Base-by-base conservation (phyloP, 345 rosid species). In the Arabis alpina region DNA sequence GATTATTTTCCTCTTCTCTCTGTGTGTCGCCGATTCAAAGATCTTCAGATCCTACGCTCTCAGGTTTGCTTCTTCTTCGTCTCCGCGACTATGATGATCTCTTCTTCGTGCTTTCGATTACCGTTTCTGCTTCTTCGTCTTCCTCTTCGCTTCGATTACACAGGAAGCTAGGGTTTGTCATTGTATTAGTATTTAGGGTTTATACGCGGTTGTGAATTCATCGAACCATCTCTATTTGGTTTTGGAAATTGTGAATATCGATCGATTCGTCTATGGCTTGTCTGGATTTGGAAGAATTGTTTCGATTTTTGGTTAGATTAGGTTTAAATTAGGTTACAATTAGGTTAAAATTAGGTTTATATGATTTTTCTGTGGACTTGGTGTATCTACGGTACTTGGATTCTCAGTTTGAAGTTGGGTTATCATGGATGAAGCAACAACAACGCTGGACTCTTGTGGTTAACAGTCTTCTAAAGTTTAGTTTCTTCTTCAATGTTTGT, bases 21-120 rank as follows among this genome's bases (percentile, higher is more conserved):
- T 19, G 23, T 19, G 23, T 19, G 23, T 19, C 23, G 23, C 23
- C 23, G 23, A 19, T 19, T 19, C 23, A 19, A 58, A 66, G 67
- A 42, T 56, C 37, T 54, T 19, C 23, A 54, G 61, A 62, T 62
- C 9, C 10, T 40, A 11, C 65, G 6, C 23, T 28, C 66, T 64
- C 79, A 76, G 80, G 80, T 76, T 76, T 70, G 76, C 72, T 76
- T 76, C 76, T 60, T 3, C 54, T 41, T 43, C 77, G 59, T 42
- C 68, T 52, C 39, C 47, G 10, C 41, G 42, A 25, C 32, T 40
- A 64, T 8, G 76, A 56, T 50, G 65, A n/a, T 40, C 14, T 52
- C 66, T 24, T 70, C 66, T 2, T 19, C 23, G 1, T 50, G 25
- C 67, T 76, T 76, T 70, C 49, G 10, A 3, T 50, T 41, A 24